Evolutionary conservation across 2,329 filamentous ascomycete species (phyloP), one percentile per base, ranked within the genome.

Genomic region (Periconia sp.): DNA sequence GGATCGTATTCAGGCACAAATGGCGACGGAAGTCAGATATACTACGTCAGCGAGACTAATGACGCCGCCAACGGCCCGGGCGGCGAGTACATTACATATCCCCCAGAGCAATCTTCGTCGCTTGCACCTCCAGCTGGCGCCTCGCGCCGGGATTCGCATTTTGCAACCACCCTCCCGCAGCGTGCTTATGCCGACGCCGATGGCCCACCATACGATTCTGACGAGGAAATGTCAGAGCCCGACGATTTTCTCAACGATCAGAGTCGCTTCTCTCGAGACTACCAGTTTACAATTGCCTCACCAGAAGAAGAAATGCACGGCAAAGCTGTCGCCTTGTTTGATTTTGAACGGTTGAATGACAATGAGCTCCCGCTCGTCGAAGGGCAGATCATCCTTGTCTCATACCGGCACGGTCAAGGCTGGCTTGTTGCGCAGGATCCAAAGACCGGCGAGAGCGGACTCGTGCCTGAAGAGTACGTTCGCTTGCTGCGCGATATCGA

Each of bases 221-320:
- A 80, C 43, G 73, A 78, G 21, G 78, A 77, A 13, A 81, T 80
- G 59, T 69, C 66, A 8, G 66, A 68, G 30, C 59, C 60, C 2
- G 68, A 80, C 45, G 81, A 83, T 56, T 71, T 63, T 40, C 67
- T 72, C 39, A 65, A 70, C 26, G 86, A 91, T 62, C 81, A 89
- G 65, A 89, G 86, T 41, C 83, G 91, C 59, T 95, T 92, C 70
- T 95, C 90, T 32, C 84, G 88, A 54, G 89, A 96, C 70, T 96
- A 95, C 68, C 89, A 95, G 59, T 96, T 96, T 68, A 95, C 90
- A 13, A 95, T 96, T 57, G 92, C 89, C 12, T 95, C 89, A 11
- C 91, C 92, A 4, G 94, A 97, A 68, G 92, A 97, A 72, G 91
- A 97, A 69, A 96, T 96, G 83, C 92, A 96, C 64, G 94, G 94